These are phyloP conservation scores for Fusarium sp. DNA, from an alignment of 2,329 filamentous ascomycete genomes.

Conservation along the genomic window DNA sequence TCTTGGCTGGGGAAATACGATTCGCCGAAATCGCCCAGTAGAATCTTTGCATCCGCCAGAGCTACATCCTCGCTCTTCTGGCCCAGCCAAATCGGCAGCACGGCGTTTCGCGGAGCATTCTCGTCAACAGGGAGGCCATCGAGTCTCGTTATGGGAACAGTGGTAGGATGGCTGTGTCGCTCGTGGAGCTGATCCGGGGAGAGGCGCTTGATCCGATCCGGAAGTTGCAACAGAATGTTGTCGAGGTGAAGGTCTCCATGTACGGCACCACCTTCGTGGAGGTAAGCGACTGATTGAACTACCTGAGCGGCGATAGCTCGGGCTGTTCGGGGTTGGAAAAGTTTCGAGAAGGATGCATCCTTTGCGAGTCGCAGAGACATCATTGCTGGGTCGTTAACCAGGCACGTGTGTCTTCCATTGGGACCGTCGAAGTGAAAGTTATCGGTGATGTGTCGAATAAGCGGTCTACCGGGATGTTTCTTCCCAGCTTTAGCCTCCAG, in stretches of 20 bases:
- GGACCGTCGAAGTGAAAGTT: conserved; percentile 42
- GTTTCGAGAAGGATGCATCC: conserved; percentile 35
- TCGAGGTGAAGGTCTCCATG: conserved; percentile 45
- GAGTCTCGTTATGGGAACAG: conserved; percentile 39
- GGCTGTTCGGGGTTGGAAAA: conserved; percentile 40
- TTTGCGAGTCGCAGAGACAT: conserved; percentile 43
- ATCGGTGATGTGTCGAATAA: conserved; percentile 41
- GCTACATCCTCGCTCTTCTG: conserved; percentile 40
- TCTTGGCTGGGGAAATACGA: conserved; percentile 35
- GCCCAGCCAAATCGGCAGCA: conserved; percentile 41
- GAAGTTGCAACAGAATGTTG: conserved; percentile 41
- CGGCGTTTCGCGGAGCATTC: conserved; percentile 35
- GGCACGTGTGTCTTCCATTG: conserved; percentile 41
- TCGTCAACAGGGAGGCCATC: conserved; percentile 40
- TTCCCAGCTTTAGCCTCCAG: conserved; percentile 27
- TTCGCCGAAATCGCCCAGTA: conserved; percentile 43
- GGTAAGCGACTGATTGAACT: conserved; percentile 36
- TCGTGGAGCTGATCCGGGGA: conserved; percentile 38
- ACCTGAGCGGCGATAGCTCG: conserved; percentile 44
- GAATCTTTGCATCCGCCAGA: conserved; percentile 36
- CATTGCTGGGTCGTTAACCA: conserved; percentile 45
- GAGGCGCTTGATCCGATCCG: conserved; percentile 31
- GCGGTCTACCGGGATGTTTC: conserved; percentile 34
- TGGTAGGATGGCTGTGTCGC: conserved; percentile 29
- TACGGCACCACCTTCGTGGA: conserved; percentile 41